phyloP scores from a whole-genome alignment of 192 early-diverging fungal genomes.

The Rhizophagus sp. region DNA sequence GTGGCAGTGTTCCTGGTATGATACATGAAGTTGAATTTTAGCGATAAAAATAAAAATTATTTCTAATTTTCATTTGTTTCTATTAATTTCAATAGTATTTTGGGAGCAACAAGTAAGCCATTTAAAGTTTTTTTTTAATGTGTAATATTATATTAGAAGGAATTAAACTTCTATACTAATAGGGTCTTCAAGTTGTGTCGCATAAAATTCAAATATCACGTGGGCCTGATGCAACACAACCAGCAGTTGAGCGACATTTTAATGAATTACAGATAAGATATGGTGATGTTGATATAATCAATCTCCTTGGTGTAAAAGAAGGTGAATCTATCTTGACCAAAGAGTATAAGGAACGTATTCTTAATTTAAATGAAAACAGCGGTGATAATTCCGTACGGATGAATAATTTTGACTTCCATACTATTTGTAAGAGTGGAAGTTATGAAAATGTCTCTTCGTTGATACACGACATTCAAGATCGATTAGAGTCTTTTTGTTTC shows the following conservation, averaged over 20 bases:
- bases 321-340: conserved; percentile 71
- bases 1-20: conserved; percentile 79
- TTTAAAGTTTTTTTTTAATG: not conserved
- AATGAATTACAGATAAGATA: conserved; percentile 76
- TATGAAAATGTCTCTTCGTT: conserved; percentile 72
- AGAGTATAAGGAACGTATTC: conserved; percentile 62
- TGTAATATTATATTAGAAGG: not conserved
- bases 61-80: not conserved
- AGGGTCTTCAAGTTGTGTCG: conserved; percentile 75
- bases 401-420: conserved; percentile 84
- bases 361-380: conserved; percentile 39
- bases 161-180: not conserved
- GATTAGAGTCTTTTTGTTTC: conserved; percentile 65
- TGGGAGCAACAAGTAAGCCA: conserved; percentile 81
- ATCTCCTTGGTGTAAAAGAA: conserved; percentile 73
- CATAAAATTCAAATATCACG: conserved; percentile 88
- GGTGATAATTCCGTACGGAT: conserved; percentile 46
- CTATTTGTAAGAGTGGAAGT: conserved; percentile 72
- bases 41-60: not conserved
- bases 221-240: conserved; percentile 76
- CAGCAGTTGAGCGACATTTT: conserved; percentile 78
- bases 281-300: conserved; percentile 71
- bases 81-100: conserved; percentile 59
- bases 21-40: not conserved
- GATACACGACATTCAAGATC: conserved; percentile 49